Evolutionary conservation across 2,329 filamentous ascomycete species (phyloP), one percentile per base, ranked within the genome.

Genomic region (Ophiocordyceps robertsii): DNA sequence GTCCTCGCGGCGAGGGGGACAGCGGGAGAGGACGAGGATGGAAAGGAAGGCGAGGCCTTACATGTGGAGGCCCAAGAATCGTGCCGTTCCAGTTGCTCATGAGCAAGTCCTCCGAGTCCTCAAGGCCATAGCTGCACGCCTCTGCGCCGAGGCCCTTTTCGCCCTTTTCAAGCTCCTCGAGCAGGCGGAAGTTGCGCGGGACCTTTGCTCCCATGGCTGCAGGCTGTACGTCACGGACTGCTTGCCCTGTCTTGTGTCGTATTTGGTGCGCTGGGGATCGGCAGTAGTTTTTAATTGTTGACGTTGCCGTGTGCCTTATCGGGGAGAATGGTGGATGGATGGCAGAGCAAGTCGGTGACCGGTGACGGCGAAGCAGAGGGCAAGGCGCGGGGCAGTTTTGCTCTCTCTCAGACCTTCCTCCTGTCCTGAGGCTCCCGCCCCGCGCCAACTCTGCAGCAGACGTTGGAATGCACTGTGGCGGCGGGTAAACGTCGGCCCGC

Each of bases 21-120:
- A 14, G 31, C 13, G n/a, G 7, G 7, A 13, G 31, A 33, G 11
- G 31, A 33, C 6, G 6, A 33, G n/a, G 12, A 33, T 7, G 33
- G 33, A 16, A 36, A 17, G 16, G n/a, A n/a, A 17, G 33, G 33
- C 14, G 14, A 16, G 33, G 14, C n/a, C 84, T 58, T 72, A 95
- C 92, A 64, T 96, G 89, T 61, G 92, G 90, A 53, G 92, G 92
- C 1, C 92, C 92, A 40, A 95, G 80, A 51, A 98, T 96, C 14
- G 92, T 98, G 56, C 90, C 92, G 58, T 94, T 95, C 92, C 92
- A 98, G 71, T 95, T 88, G 49, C 84, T 90, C 89, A 98, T 95
- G 64, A 92, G 77, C 50, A 95, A 76, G 58, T 98, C 92, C 59
- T 95, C 89, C 39, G 85, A 82, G 62, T 96, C 88, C 50, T 90